These are phyloP conservation scores for Knoxia roxburghii DNA, from an alignment of 257 asterid species.

Conservation along the genomic window DNA sequence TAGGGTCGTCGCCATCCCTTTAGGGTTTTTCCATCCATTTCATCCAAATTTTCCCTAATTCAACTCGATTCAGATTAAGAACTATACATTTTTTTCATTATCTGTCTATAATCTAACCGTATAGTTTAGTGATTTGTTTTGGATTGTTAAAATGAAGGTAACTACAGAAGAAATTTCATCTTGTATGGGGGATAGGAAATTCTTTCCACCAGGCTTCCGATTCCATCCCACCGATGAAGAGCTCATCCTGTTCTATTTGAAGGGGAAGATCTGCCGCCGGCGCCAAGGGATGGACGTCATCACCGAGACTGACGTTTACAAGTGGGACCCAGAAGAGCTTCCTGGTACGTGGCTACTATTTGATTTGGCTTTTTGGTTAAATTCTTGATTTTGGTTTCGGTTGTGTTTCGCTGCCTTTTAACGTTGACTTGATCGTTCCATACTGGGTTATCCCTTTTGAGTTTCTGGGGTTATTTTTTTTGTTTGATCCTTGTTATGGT, in stretches of 20 bases:
- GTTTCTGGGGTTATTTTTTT: background rate
- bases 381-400: background rate
- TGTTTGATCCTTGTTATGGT: background rate
- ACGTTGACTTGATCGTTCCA: slow-evolving; percentile 16
- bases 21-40: slow-evolving; percentile 9
- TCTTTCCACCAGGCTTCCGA: slow-evolving; percentile 81
- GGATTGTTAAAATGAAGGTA: slow-evolving; percentile 16
- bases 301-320: slow-evolving; percentile 69
- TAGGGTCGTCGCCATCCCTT: slow-evolving; percentile 10
- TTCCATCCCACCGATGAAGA: slow-evolving; percentile 96
- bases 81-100: background rate
- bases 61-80: background rate
- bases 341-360: slow-evolving; percentile 43
- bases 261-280: slow-evolving; percentile 64
- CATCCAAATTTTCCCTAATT: background rate
- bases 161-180: slow-evolving; percentile 22
- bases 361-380: background rate
- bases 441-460: background rate
- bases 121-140: background rate
- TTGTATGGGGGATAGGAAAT: slow-evolving; percentile 27
- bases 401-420: background rate
- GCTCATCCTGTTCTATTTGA: slow-evolving; percentile 62
- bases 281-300: slow-evolving; percentile 48
- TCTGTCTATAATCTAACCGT: background rate
- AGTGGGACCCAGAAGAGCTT: slow-evolving; percentile 81